These are phyloP conservation scores for Pichia paraexigua DNA, from an alignment of 805 yeast genomes.

Conservation along the genomic window DNA sequence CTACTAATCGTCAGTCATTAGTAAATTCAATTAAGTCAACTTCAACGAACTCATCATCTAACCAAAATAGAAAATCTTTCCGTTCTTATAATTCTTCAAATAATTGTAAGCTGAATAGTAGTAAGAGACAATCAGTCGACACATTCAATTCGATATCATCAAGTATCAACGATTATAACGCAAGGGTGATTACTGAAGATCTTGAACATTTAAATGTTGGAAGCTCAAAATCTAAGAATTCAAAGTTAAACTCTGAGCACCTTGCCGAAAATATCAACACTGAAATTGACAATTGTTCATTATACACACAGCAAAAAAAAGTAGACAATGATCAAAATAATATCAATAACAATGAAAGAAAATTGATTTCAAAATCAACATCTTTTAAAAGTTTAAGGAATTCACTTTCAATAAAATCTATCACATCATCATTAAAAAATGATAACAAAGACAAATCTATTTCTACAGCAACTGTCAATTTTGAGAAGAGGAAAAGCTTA, in stretches of 20 bases:
- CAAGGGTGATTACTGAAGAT: not conserved
- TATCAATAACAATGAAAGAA: not conserved
- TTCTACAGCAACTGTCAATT: not conserved
- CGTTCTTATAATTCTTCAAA: not conserved
- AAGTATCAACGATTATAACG: not conserved
- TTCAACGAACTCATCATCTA: not conserved
- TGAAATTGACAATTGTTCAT: not conserved
- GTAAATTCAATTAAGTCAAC: not conserved
- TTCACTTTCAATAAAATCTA: conserved; percentile 7
- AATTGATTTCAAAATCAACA: conserved; percentile 1
- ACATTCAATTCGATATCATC: conserved; percentile 2
- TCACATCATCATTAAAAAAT: not conserved
- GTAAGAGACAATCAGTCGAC: not conserved
- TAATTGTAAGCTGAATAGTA: not conserved
- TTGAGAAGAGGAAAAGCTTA: conserved; percentile 4
- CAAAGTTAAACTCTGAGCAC: not conserved
- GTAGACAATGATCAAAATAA: not conserved
- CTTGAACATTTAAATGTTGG: not conserved
- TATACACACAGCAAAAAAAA: not conserved
- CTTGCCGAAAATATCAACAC: not conserved
- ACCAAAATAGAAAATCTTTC: not conserved
- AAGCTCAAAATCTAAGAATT: not conserved
- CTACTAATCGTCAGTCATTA: not conserved
- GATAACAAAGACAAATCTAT: not conserved
- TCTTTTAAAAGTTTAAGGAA: conserved; percentile 3